Base-by-base conservation (phyloP, 352 stramenopile species). In the Phytophthora ramorum region DNA sequence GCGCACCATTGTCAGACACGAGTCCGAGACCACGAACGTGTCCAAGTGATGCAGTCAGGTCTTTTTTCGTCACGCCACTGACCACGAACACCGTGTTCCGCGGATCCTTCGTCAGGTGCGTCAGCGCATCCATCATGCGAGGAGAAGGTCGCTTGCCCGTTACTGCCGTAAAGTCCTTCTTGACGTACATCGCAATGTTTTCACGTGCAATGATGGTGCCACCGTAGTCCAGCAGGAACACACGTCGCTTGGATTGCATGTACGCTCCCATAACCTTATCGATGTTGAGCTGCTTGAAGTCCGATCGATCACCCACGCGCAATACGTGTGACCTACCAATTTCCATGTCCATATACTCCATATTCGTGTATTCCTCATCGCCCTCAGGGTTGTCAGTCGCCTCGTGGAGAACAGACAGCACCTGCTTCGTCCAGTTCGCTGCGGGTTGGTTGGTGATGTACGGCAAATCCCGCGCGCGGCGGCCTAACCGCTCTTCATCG, bases 31-130 rank as follows among this genome's bases (percentile, higher is more conserved):
- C 89, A n/a, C 76, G 75, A 66, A 99, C 95, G 58, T 98, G 81
- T 9, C 96, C 96, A 43, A 99, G 75, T 2, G 95, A 92, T 12
- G 90, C 76, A 24, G 95, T 90, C 24, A 99, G 76, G 65, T 98
- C 97, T 53, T 88, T 78, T 48, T 92, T 83, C 4, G 90, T 97
- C 63, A 99, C 92, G 19, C 97, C 96, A 44, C 93, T 98, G 20
- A 99, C 92, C n/a, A 99, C 93, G 73, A 98, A 98, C n/a, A 99
- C 93, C 3, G 91, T 97, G 83, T 99, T 99, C 28, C 79, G 76
- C 16, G 91, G 89, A 62, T 99, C 96, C 32, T 81, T 66, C 37
- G 89, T 97, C 10, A 99, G 78, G 62, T 86, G 78, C 12, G 78
- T 75, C 50, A 99, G 59, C 0, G 96, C 91, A 12, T 97, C 79